phyloP scores from a whole-genome alignment of 495 filamentous ascomycete species.

The Tricharina praecox region DNA sequence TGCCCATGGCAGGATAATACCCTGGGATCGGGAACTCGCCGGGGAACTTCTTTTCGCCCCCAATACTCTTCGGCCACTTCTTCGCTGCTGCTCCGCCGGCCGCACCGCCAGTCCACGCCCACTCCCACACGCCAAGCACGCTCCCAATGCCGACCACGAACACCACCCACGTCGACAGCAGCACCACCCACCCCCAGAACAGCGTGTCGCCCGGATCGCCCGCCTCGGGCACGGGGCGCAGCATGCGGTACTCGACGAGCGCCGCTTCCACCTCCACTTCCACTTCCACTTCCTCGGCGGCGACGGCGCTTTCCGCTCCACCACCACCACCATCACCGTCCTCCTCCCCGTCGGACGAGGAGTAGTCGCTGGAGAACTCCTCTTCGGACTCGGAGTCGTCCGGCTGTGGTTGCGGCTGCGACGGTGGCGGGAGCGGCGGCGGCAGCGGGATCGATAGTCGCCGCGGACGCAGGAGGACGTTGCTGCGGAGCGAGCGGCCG shows the following conservation, averaged over 20 bases:
- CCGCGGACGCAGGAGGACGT: not conserved
- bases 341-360: not conserved
- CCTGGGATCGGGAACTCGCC: constrained; percentile 80
- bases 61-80: constrained; percentile 23
- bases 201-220: constrained; percentile 48
- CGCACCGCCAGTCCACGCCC: constrained; percentile 81
- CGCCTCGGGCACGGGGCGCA: not conserved
- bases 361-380: not conserved
- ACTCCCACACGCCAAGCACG: constrained; percentile 94
- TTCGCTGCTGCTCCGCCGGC: not conserved
- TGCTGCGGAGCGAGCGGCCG: constrained; percentile 1
- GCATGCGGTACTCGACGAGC: not conserved
- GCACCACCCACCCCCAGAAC: constrained; percentile 91
- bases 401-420: too few species aligned
- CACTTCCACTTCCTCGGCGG: not conserved
- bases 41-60: constrained; percentile 78
- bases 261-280: not conserved
- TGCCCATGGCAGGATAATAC: constrained; percentile 88
- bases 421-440: too few species aligned
- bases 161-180: constrained; percentile 78
- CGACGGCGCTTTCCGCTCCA: not conserved
- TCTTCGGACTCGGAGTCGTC: not conserved
- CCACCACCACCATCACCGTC: not conserved
- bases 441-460: not conserved
- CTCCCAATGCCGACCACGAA: constrained; percentile 93